Base-by-base conservation (phyloP, 2,329 filamentous ascomycete species). In the Colletotrichum sp. region DNA sequence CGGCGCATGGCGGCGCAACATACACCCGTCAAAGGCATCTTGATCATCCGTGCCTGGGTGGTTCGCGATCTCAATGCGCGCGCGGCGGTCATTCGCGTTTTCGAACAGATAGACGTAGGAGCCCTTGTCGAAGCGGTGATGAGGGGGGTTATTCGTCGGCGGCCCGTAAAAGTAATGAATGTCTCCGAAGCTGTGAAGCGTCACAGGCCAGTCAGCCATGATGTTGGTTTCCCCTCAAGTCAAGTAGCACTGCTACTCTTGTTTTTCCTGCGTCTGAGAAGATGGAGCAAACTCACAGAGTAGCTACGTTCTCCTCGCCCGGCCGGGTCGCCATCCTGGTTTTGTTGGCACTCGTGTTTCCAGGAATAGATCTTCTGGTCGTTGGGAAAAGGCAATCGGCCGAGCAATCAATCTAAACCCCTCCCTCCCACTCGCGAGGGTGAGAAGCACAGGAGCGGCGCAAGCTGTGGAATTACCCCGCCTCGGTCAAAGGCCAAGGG, bases 21-120 rank as follows among this genome's bases (percentile, higher is more conserved):
- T 86, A 95, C 93, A 92, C 81, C 94, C 94, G 79, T 92, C 90
- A 82, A 96, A 95, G 13, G 94, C 94, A 86, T 96, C 94, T 82
- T 96, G 94, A n/a, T 94, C 90, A 2, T 94, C 90, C 5, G 92
- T 93, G 69, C 94, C 94, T 10, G 93, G 90, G 79, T 93, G 88
- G 80, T 96, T 96, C 58, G 94, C 94, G 77, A 96, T 87, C 84
- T 96, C 94, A 78, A 96, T 86, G 79, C 94, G 93, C 78, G 93
- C 93, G 76, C 91, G 89, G 77, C 92, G 89, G 79, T 93, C 90
- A 76, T 87, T 87, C 15, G 93, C 90, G 82, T 95, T 94, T 83
- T 96, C 93, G 82, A 95, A 96, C 8, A 96, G 87, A 82, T 96
- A 96, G 73, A 96, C 90, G 82, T 96, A 96, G 9, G 94, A 96